A percentile compares a stretch with the other conserved stretches of the same genome.
Evolutionary conservation across 148 eudicot genomes (phyloP).

Genomic region (Beta vulgaris): DNA sequence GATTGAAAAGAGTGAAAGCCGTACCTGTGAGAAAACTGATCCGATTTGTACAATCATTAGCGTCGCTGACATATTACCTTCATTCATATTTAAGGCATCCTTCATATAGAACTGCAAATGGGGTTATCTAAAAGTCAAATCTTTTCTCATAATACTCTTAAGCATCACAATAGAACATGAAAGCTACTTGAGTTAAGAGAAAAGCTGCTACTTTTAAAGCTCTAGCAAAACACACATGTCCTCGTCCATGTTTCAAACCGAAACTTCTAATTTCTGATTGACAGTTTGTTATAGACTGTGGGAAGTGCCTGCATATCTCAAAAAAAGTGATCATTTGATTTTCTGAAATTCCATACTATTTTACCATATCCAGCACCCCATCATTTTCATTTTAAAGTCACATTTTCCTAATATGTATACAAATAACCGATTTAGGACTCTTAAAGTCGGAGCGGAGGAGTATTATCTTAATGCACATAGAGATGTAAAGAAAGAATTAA

Average conservation of each 20-base stretch:
- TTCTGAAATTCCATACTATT: too few species aligned
- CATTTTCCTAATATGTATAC: background rate
- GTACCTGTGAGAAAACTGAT: constrained; percentile 77
- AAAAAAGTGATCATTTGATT: background rate
- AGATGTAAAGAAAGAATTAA: background rate
- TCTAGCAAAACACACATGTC: background rate
- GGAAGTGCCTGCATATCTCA: background rate
- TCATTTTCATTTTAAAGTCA: too few species aligned
- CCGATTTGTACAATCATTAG: constrained; percentile 67
- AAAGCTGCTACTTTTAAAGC: background rate
- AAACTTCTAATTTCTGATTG: background rate
- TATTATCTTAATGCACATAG: background rate
- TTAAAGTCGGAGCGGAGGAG: background rate
- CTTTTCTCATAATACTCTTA: background rate
- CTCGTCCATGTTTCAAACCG: background rate
- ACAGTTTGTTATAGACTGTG: background rate
- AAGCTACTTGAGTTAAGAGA: background rate
- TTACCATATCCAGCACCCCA: too few species aligned
- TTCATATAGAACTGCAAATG: constrained; percentile 62
- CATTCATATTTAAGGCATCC: constrained; percentile 56
- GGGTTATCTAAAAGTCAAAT: background rate
- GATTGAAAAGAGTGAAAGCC: background rate
- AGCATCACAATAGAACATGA: background rate
- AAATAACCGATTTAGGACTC: background rate
- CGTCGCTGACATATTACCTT: constrained; percentile 60